phyloP scores from a whole-genome alignment of 2,329 filamentous ascomycete genomes.

The Trichoderma gracile region DNA sequence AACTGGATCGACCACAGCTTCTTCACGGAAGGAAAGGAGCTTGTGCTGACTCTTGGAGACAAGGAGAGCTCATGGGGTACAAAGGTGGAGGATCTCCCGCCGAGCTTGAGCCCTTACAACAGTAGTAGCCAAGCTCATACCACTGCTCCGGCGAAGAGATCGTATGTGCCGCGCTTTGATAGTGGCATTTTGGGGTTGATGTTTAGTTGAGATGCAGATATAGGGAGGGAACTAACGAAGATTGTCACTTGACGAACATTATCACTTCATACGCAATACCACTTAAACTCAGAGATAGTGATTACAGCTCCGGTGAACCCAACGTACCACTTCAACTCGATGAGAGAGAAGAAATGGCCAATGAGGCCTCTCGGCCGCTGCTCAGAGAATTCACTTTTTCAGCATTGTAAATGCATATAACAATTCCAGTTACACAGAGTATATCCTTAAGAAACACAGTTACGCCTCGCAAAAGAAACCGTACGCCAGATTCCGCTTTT shows the following conservation, averaged over 20 bases:
- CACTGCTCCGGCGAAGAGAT: not conserved
- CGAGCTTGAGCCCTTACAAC: slow-evolving; percentile 50
- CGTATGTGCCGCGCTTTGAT: slow-evolving; percentile 6
- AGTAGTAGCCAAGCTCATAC: slow-evolving; percentile 4
- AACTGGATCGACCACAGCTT: slow-evolving; percentile 71
- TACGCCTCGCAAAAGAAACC: slow-evolving; percentile 3
- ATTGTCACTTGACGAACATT: no score
- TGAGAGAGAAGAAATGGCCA: not conserved
- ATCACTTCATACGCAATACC: no score
- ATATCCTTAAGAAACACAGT: not conserved
- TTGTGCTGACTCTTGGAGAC: slow-evolving; percentile 62
- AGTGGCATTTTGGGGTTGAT: slow-evolving; percentile 3
- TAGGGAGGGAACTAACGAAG: not conserved
- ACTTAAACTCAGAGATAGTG: no score
- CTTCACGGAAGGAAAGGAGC: slow-evolving; percentile 62
- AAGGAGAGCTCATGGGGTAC: slow-evolving; percentile 68
- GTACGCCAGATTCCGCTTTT: not conserved
- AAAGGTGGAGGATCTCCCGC: slow-evolving; percentile 59
- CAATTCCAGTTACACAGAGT: not conserved
- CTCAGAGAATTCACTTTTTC: not conserved
- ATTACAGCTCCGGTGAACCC: no score
- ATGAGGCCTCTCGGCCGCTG: no score
- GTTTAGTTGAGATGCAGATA: not conserved
- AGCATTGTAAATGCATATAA: not conserved
- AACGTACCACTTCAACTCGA: not conserved